Evolutionary conservation across 1,284 basidiomycete genomes (phyloP).

Genomic region (Ustilago tritici): DNA sequence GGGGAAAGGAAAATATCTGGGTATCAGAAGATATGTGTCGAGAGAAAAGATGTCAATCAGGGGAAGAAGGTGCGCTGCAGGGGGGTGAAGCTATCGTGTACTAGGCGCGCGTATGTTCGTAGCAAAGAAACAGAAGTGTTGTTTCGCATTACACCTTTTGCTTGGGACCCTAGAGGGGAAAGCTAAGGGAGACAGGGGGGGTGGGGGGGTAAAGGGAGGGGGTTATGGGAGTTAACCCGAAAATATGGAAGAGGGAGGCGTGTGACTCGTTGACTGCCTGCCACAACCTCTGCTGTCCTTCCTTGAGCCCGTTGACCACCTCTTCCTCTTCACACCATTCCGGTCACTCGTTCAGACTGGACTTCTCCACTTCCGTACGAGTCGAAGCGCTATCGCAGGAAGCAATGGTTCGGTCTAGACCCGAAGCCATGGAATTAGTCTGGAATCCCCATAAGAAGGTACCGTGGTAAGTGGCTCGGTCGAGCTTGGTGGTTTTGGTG

Average conservation of each 20-base stretch:
- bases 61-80: no score
- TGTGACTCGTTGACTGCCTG: constrained; percentile 70
- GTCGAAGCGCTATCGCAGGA: constrained; percentile 65
- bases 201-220: no score
- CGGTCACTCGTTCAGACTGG: constrained; percentile 48
- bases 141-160: no score
- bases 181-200: no score
- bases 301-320: constrained; percentile 67
- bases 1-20: no score
- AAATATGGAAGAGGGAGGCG: neutral
- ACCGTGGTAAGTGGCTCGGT: constrained; percentile 72
- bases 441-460: constrained; percentile 73
- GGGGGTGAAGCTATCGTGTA: no score
- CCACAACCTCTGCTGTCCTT: constrained; percentile 71
- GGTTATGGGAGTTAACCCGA: neutral
- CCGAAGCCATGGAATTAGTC: constrained; percentile 72
- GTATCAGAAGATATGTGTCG: no score
- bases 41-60: no score
- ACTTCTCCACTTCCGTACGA: constrained; percentile 46
- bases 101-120: no score
- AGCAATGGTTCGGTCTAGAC: constrained; percentile 70
- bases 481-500: constrained; percentile 70
- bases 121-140: no score
- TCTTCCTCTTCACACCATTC: constrained; percentile 70
- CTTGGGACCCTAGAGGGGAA: no score